Conservation (phyloP, 2,329 filamentous ascomycete genomes). For the Albophoma yamanashiensis region DNA sequence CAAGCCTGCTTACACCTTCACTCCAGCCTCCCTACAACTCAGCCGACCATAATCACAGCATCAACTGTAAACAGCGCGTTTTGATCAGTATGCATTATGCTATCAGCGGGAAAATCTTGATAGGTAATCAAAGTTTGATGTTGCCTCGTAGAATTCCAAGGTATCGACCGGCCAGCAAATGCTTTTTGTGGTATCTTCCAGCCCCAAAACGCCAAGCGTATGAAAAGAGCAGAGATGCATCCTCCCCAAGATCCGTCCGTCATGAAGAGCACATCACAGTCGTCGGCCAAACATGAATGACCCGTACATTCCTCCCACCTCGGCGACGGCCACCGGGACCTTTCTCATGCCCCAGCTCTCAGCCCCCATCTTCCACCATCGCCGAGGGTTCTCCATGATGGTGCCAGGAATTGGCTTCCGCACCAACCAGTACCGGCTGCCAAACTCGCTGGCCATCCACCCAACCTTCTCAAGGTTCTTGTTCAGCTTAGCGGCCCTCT, state of each 20-base stretch:
- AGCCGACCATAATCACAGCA: neutral
- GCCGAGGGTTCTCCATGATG: conserved; percentile 34
- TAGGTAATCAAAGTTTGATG: neutral
- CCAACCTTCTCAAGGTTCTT: conserved; percentile 50
- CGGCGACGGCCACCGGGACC: conserved; percentile 80
- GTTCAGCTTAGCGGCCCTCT: conserved; percentile 51
- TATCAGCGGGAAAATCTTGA: neutral
- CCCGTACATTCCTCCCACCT: conserved; percentile 92
- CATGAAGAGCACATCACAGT: conserved; percentile 26
- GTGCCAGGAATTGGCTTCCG: conserved; percentile 29
- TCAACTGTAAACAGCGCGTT: no score
- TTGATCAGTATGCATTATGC: neutral
- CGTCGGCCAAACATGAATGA: conserved; percentile 53
- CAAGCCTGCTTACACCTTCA: neutral
- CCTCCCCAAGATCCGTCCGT: neutral
- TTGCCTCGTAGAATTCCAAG: neutral
- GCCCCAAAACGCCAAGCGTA: conserved; percentile 7
- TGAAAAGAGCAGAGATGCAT: conserved; percentile 9
- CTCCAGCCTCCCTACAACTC: neutral
- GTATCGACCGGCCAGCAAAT: neutral
- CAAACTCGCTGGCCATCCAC: conserved; percentile 63
- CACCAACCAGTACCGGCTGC: conserved; percentile 58
- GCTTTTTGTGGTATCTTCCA: conserved; percentile 5
- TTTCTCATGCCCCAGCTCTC: conserved; percentile 82
- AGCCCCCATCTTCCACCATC: conserved; percentile 76